Evolutionary conservation across 2,329 filamentous ascomycete genomes (phyloP).

Genomic region (Paecilomyces sp.): DNA sequence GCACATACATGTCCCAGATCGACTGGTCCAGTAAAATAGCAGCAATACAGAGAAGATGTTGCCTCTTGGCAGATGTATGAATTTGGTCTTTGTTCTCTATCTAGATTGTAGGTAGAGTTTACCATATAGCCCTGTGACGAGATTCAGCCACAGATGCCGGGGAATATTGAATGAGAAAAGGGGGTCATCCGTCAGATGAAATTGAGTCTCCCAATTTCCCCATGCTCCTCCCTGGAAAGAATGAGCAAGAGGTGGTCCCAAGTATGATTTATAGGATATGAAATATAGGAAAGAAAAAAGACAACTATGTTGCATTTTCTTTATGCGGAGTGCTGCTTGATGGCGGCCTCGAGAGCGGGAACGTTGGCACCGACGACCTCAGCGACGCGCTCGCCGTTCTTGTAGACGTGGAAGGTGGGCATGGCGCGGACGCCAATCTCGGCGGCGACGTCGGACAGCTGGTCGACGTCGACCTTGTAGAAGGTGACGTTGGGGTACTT

Average conservation of each 20-base stretch:
- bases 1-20: too few species aligned
- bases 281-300: background rate
- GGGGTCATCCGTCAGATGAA: background rate
- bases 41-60: too few species aligned
- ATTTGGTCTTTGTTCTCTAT: background rate
- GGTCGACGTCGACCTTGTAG: constrained; percentile 87
- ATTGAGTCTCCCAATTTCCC: background rate
- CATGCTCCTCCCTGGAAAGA: background rate
- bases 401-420: constrained; percentile 86
- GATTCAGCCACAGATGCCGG: background rate
- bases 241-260: background rate
- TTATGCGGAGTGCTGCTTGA: constrained; percentile 18
- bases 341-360: constrained; percentile 49
- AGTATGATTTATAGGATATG: background rate
- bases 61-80: too few species aligned
- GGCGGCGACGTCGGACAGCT: constrained; percentile 65
- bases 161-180: background rate
- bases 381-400: constrained; percentile 63
- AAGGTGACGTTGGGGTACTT: constrained; percentile 60
- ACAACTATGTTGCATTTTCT: constrained; percentile 1
- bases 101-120: background rate
- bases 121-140: background rate
- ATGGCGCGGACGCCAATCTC: constrained; percentile 80
- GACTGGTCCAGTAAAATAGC: too few species aligned
- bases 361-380: constrained; percentile 79